Evolutionary conservation across 768 basidiomycete species (phyloP), one percentile per base, ranked within the genome.

Genomic region (Termitomyces sp.): DNA sequence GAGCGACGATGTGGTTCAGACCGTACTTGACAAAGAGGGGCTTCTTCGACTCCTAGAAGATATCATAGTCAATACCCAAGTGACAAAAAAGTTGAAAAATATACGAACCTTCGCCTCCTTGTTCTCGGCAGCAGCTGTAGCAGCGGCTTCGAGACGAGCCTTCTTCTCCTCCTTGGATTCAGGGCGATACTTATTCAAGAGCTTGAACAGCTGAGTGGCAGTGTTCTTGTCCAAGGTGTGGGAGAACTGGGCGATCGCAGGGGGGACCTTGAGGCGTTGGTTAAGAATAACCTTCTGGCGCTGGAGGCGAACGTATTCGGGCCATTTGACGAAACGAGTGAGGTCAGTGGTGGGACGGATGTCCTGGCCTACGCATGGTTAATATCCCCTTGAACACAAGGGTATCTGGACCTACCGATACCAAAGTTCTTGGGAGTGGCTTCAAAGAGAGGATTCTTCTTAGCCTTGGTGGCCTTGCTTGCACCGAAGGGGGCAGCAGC

Each of bases 161-260:
- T 95, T 95, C 87, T 99, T 98, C 84, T 98, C 95, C 72, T 87
- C 86, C 82, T 93, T 96, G 61, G 87, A 87, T 82, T 95, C 94
- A 9, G 93, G 92, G 63, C 91, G 87, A 78, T 95, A 93, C 83
- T 98, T 98, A 87, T 99, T 96, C 50, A 98, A 75, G 61, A 99
- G 87, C 78, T 96, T 95, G 88, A 98, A 98, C 62, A 98, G 77
- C 75, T 98, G 95, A 33, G 92, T 95, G 23, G 96, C 96, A 53
- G 95, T 98, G 84, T 98, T 98, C 86, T 97, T 98, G 85, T 99
- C 96, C 71, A 99, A 82, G 48, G 95, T 95, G 80, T 91, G 85
- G n/a, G 88, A 86, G 83, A 98, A 98, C 74, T 99, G 96, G 50
- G 95, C 92, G 68, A 99, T 95, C 67, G 96, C 93, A 43, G 96